Evolutionary conservation across 2,329 filamentous ascomycete genomes (phyloP).

Genomic region (Grosmannia huntii): DNA sequence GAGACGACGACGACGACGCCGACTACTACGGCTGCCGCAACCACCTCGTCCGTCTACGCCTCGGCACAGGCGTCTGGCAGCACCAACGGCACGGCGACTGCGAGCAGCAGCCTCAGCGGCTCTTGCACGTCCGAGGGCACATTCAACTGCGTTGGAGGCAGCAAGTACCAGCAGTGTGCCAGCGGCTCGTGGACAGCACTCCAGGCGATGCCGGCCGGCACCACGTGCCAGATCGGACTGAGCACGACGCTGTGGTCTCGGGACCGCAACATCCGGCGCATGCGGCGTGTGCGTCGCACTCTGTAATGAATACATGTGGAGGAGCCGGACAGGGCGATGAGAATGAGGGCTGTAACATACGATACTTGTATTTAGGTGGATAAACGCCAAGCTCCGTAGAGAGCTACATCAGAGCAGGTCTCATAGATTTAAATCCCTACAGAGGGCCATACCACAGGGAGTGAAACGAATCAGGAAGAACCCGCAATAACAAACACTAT

Average conservation of each 20-base stretch:
- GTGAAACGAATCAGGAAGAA: neutral
- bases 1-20: constrained; percentile 2
- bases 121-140: constrained; percentile 32
- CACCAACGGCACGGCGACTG: constrained; percentile 13
- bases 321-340: neutral
- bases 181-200: constrained; percentile 30
- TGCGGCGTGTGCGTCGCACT: neutral
- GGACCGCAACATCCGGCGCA: neutral
- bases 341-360: neutral
- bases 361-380: neutral
- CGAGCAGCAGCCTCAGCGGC: constrained; percentile 23
- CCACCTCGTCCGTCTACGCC: constrained; percentile 4
- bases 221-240: constrained; percentile 28
- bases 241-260: constrained; percentile 14
- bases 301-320: neutral
- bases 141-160: constrained; percentile 35
- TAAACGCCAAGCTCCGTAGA: too few relatives aligned
- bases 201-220: constrained; percentile 31
- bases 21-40: constrained; percentile 7
- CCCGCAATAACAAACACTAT: too few relatives aligned
- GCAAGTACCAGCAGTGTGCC: constrained; percentile 38
- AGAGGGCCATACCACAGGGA: neutral
- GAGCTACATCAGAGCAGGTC: neutral
- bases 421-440: neutral
- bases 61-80: constrained; percentile 5